phyloP scores from a whole-genome alignment of 2,329 filamentous ascomycete species.

The Microascus cirrosus region DNA sequence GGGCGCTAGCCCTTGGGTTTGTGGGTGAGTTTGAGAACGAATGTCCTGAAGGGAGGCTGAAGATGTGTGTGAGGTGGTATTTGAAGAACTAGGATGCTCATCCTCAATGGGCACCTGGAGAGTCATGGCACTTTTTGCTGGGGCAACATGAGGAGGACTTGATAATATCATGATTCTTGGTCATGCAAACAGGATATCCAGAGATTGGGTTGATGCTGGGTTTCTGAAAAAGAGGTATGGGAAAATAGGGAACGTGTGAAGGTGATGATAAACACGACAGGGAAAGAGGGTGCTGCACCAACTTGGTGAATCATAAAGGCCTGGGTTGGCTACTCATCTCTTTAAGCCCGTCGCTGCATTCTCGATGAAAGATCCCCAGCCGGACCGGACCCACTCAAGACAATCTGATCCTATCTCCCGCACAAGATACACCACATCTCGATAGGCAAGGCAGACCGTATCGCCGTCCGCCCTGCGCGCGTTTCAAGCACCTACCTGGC shows the following conservation, averaged over 20 bases:
- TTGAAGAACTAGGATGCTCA: not conserved
- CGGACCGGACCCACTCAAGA: not conserved
- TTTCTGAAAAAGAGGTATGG: no score
- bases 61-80: not conserved
- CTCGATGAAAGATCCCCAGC: not conserved
- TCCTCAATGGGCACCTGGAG: not conserved
- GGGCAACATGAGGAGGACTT: not conserved
- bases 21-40: no score
- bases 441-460: not conserved
- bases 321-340: not conserved
- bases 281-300: not conserved
- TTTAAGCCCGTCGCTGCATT: not conserved
- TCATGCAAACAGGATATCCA: not conserved
- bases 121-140: not conserved
- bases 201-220: not conserved
- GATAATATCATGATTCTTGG: not conserved
- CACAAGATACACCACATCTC: not conserved
- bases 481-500: constrained; percentile 55
- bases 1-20: not conserved
- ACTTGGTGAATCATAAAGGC: not conserved
- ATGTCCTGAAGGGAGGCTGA: no score
- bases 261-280: not conserved
- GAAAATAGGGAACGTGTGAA: not conserved
- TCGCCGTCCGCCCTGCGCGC: not conserved
- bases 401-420: not conserved